These are phyloP conservation scores for Amanita brunnescens DNA, from an alignment of 768 basidiomycete species.

Conservation along the genomic window DNA sequence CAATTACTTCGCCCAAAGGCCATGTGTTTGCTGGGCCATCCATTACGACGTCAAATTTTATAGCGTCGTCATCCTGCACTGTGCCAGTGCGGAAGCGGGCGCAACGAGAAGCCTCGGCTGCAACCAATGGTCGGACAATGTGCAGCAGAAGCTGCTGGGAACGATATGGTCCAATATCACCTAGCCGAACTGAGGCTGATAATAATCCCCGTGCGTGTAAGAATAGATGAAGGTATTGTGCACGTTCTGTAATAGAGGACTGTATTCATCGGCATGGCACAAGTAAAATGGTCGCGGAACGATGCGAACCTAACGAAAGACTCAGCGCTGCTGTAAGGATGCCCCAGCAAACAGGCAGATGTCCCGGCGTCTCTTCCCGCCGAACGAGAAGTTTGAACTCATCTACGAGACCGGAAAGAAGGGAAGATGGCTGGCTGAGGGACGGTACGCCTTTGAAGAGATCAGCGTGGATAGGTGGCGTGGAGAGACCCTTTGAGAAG, in stretches of 20 bases:
- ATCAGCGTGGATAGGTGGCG: slow-evolving; percentile 30
- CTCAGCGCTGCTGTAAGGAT: slow-evolving; percentile 71
- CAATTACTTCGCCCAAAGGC: slow-evolving; percentile 92
- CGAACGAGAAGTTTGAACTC: slow-evolving; percentile 62
- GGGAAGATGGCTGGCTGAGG: slow-evolving; percentile 16
- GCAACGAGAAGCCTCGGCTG: slow-evolving; percentile 38
- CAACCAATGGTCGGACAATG: slow-evolving; percentile 58
- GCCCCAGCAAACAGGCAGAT: slow-evolving; percentile 90
- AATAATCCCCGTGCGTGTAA: slow-evolving; percentile 85
- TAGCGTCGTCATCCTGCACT: slow-evolving; percentile 19
- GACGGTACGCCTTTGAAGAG: background rate
- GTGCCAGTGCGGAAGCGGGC: slow-evolving; percentile 40
- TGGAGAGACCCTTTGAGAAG: slow-evolving; percentile 73
- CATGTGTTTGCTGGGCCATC: slow-evolving; percentile 82
- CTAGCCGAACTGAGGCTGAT: slow-evolving; percentile 88
- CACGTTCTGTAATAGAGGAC: slow-evolving; percentile 46
- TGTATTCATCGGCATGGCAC: slow-evolving; percentile 2
- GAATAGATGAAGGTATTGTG: slow-evolving; percentile 86
- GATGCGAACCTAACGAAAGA: slow-evolving; percentile 52
- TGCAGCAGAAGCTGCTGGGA: slow-evolving; percentile 84
- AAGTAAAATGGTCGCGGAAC: background rate
- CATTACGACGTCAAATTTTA: slow-evolving; percentile 30
- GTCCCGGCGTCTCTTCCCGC: slow-evolving; percentile 59
- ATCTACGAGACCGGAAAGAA: slow-evolving; percentile 42
- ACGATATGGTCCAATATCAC: slow-evolving; percentile 86